Conservation (phyloP, 2,329 filamentous ascomycete genomes). For the Alternaria sp. region DNA sequence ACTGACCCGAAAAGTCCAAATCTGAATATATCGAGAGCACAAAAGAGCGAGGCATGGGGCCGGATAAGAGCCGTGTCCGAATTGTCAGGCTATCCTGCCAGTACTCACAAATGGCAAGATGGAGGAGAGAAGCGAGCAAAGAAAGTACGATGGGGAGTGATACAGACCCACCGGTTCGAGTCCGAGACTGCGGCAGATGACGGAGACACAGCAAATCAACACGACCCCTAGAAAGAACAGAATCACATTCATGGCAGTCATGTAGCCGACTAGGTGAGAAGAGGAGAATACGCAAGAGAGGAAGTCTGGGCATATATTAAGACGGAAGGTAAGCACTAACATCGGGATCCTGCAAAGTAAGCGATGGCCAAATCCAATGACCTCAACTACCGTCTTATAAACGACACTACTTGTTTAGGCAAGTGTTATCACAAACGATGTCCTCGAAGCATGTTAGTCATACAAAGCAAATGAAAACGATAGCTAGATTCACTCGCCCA, state of each 20-base stretch:
- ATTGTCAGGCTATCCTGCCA: background rate
- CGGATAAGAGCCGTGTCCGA: constrained; percentile 17
- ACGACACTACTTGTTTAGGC: background rate
- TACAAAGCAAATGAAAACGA: background rate
- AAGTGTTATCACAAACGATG: background rate
- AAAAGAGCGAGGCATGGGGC: constrained; percentile 25
- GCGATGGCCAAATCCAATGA: background rate
- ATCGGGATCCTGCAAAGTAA: background rate
- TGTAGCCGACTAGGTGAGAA: background rate
- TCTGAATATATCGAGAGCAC: background rate
- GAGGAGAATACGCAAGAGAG: background rate
- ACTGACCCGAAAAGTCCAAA: background rate
- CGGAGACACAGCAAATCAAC: background rate
- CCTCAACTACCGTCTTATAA: background rate
- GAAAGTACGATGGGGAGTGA: constrained; percentile 2
- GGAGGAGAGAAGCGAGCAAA: background rate
- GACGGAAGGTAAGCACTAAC: background rate
- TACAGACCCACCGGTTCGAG: background rate
- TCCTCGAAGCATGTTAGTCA: background rate
- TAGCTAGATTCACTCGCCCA: background rate
- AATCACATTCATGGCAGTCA: background rate
- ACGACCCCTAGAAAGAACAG: background rate
- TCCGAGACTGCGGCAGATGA: background rate
- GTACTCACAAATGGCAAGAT: constrained; percentile 3
- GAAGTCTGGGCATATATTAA: background rate